phyloP scores from a whole-genome alignment of 257 asterid genomes.

The Capsicum pubescens region DNA sequence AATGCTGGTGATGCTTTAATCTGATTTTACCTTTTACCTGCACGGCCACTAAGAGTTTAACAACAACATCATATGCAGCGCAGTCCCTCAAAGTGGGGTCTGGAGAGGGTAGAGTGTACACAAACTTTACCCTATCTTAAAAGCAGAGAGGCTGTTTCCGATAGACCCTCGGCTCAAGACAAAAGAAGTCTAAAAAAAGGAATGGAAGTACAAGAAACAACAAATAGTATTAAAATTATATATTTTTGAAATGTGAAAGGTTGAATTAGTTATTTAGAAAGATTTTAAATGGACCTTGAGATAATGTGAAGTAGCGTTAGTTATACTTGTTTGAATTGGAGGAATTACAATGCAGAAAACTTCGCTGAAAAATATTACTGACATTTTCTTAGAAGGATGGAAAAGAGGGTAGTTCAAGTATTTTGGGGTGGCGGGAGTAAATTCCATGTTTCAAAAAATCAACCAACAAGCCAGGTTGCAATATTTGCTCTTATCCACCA shows the following conservation, averaged over 20 bases:
- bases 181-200: too few relatives aligned
- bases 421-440: neutral
- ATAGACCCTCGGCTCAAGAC: too few relatives aligned
- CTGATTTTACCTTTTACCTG: neutral
- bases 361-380: neutral
- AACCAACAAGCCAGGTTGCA: neutral
- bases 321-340: neutral
- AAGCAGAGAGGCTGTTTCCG: too few relatives aligned
- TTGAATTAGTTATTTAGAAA: neutral
- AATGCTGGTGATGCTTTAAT: conserved; percentile 17
- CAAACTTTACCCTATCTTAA: too few relatives aligned
- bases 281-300: neutral
- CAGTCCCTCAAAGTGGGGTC: too few relatives aligned
- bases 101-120: too few relatives aligned
- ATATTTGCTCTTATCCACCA: neutral
- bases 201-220: too few relatives aligned
- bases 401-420: neutral
- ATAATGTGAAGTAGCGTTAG: neutral
- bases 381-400: neutral
- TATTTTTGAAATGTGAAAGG: neutral
- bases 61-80: too few relatives aligned
- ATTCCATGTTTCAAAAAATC: neutral
- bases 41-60: neutral
- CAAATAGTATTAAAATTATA: neutral
- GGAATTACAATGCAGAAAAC: neutral